phyloP scores from a whole-genome alignment of 2,329 filamentous ascomycete species.

The Colletotrichum viniferum region DNA sequence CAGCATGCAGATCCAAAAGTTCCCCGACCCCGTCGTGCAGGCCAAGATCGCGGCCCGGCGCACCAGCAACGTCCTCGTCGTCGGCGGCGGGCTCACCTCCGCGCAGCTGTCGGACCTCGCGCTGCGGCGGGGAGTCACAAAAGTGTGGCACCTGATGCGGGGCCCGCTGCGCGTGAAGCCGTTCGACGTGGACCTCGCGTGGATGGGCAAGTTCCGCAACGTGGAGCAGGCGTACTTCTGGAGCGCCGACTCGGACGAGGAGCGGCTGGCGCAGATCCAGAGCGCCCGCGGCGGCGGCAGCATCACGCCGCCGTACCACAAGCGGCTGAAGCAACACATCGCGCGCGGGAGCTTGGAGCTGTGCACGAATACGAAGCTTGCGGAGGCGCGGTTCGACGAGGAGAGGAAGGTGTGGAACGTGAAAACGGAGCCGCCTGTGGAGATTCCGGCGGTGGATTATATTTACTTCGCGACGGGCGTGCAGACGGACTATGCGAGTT shows the following conservation, averaged over 20 bases:
- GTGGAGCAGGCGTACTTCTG: constrained; percentile 78
- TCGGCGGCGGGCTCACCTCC: constrained; percentile 78
- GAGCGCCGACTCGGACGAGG: constrained; percentile 73
- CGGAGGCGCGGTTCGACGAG: constrained; percentile 53
- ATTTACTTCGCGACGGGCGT: constrained; percentile 80
- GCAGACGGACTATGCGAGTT: constrained; percentile 61
- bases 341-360: constrained; percentile 56
- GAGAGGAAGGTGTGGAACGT: constrained; percentile 45
- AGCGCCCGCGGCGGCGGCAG: constrained; percentile 76
- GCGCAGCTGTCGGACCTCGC: constrained; percentile 75
- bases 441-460: constrained; percentile 65
- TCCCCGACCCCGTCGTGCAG: constrained; percentile 58
- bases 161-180: constrained; percentile 67
- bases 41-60: constrained; percentile 53
- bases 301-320: constrained; percentile 71
- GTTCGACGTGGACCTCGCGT: constrained; percentile 77
- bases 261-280: constrained; percentile 69
- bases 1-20: constrained; percentile 64
- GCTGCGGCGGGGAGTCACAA: constrained; percentile 66
- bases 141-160: constrained; percentile 74
- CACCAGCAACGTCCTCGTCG: constrained; percentile 69
- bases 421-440: constrained; percentile 56
- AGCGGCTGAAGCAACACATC: constrained; percentile 67
- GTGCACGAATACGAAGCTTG: constrained; percentile 61
- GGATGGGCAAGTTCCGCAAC: constrained; percentile 85